These are phyloP conservation scores for Hymenoscyphus fraxineus DNA, from an alignment of 2,329 filamentous ascomycete genomes.

Conservation along the genomic window DNA sequence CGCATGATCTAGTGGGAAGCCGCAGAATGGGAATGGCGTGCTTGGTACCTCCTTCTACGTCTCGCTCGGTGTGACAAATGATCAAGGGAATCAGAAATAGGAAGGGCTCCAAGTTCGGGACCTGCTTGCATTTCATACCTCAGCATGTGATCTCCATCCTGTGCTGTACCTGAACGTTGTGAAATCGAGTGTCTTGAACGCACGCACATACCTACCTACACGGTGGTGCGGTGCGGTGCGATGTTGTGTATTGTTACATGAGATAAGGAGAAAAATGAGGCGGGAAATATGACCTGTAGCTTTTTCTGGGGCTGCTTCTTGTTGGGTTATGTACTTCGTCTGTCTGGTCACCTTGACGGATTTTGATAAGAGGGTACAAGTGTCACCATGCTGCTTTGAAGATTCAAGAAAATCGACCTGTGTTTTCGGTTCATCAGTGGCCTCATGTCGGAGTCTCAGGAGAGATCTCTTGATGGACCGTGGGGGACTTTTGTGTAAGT, in stretches of 20 bases:
- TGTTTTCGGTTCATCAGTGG: not conserved
- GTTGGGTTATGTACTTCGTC: not conserved
- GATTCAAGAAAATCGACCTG: not conserved
- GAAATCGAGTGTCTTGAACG: not conserved
- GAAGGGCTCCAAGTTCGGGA: not conserved
- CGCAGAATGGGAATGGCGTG: not conserved
- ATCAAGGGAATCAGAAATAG: not conserved
- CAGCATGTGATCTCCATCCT: slow-evolving; percentile 1
- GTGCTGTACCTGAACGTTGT: slow-evolving; percentile 7
- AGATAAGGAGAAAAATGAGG: slow-evolving; percentile 1
- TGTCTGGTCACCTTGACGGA: not conserved
- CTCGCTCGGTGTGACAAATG: not conserved
- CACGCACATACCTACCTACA: not conserved
- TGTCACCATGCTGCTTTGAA: not conserved
- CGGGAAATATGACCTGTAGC: not conserved
- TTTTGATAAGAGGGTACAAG: not conserved
- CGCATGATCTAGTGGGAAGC: not conserved
- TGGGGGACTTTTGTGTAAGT: not conserved
- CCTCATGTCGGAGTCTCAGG: not conserved
- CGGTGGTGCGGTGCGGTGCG: too few species aligned
- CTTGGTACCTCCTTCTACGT: not conserved
- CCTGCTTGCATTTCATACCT: not conserved
- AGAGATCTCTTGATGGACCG: not conserved
- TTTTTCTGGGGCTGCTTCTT: not conserved
- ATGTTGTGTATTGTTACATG: not conserved